Conservation (phyloP, 305 asterid genomes). For the Solanum hybrid region DNA sequence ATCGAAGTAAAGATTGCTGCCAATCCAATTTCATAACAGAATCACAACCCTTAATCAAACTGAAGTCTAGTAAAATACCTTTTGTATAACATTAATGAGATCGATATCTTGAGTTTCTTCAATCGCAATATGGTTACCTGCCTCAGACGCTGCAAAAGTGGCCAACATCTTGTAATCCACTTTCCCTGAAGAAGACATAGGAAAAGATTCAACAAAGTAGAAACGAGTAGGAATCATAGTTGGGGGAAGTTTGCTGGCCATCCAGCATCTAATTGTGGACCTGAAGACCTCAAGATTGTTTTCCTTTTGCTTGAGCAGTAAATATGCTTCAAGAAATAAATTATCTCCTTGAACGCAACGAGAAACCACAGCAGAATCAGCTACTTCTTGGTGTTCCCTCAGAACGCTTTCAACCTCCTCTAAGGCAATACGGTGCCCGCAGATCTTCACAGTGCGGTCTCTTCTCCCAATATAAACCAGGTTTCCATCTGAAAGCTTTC, state of each 20-base stretch:
- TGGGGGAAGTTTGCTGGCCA: slow-evolving; percentile 53
- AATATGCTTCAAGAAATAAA: slow-evolving; percentile 62
- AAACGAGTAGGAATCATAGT: slow-evolving; percentile 56
- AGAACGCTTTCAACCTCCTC: slow-evolving; percentile 75
- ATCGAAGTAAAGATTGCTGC: background rate
- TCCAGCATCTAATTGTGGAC: slow-evolving; percentile 55
- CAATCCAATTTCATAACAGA: background rate
- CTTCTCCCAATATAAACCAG: slow-evolving; percentile 73
- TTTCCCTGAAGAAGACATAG: slow-evolving; percentile 80
- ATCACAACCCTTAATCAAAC: background rate
- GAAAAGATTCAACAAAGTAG: slow-evolving; percentile 45
- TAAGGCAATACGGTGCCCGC: slow-evolving; percentile 76
- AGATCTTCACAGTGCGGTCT: slow-evolving; percentile 77
- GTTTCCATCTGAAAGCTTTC: slow-evolving; percentile 74
- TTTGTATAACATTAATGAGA: slow-evolving; percentile 47
- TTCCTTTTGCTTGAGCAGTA: slow-evolving; percentile 34
- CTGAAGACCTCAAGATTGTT: slow-evolving; percentile 31
- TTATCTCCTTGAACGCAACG: slow-evolving; percentile 41
- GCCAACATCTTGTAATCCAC: slow-evolving; percentile 60
- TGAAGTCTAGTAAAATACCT: slow-evolving; percentile 34
- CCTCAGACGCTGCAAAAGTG: slow-evolving; percentile 26
- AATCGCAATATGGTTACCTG: slow-evolving; percentile 15
- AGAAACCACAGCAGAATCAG: slow-evolving; percentile 74
- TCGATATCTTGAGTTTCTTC: slow-evolving; percentile 34
- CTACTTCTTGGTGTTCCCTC: slow-evolving; percentile 52